Conservation (phyloP, 1,139 yeast genomes). For the Protomyces inundatus region DNA sequence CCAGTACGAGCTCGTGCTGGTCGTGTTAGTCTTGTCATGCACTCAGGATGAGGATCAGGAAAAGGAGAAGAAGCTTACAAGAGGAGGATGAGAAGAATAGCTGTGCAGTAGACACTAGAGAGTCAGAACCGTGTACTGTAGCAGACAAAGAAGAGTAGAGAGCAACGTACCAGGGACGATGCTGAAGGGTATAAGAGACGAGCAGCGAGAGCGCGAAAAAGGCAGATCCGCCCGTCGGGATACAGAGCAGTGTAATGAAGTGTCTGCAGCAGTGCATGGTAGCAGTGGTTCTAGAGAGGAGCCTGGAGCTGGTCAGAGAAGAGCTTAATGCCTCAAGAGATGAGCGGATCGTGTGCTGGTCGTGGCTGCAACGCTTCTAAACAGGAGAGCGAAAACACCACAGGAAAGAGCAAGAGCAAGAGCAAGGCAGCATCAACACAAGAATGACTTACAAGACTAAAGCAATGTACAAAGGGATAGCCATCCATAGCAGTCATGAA, state of each 20-base stretch:
- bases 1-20: constrained; percentile 20
- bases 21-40: no score
- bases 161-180: constrained; percentile 6
- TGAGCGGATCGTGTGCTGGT: no score
- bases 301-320: not conserved
- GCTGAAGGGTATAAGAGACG: constrained; percentile 1
- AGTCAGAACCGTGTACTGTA: not conserved
- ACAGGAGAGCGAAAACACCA: no score
- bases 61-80: not conserved
- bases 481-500: no score
- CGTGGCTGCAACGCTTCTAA: no score
- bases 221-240: constrained; percentile 11
- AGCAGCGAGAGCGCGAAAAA: constrained; percentile 21
- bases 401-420: no score
- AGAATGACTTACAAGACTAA: no score
- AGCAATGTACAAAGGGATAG: no score
- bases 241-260: not conserved
- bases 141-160: not conserved
- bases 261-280: not conserved
- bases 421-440: no score
- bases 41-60: no score
- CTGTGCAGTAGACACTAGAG: constrained; percentile 9
- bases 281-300: not conserved
- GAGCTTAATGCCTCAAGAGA: not conserved
- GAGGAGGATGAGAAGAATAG: constrained; percentile 8